Percentiles rank a stretch among this genome's conserved stretches.
Conservation (phyloP, 257 asterid genomes). For the Haberlea rhodopensis region DNA sequence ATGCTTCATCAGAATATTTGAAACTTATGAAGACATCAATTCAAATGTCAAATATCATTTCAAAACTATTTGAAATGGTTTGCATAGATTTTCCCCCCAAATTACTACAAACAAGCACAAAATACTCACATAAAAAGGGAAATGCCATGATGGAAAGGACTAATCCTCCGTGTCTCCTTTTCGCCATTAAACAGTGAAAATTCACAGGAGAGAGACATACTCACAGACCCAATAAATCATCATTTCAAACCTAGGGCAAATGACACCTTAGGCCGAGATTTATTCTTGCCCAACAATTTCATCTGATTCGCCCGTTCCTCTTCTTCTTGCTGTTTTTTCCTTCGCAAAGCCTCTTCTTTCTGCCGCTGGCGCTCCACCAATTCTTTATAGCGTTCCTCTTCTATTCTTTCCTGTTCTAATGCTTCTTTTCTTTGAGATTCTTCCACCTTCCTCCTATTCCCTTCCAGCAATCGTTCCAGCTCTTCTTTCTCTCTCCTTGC, state of each 20-base stretch:
- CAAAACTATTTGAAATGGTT: too few species aligned
- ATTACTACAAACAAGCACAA: conserved; percentile 24
- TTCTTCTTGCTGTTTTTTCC: conserved; percentile 81
- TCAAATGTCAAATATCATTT: too few species aligned
- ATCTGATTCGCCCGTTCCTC: conserved; percentile 92
- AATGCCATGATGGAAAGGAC: neutral
- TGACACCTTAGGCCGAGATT: conserved; percentile 87
- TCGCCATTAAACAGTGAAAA: neutral
- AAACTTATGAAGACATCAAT: too few species aligned
- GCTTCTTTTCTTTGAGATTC: conserved; percentile 91
- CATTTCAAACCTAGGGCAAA: conserved; percentile 77
- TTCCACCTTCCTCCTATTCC: conserved; percentile 69
- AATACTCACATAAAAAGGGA: conserved; percentile 5
- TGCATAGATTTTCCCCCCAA: neutral
- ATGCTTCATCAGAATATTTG: too few species aligned
- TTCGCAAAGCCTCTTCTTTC: conserved; percentile 81
- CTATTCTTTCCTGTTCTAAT: conserved; percentile 62
- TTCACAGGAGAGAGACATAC: neutral
- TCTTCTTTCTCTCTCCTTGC: conserved; percentile 73
- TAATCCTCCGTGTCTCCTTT: neutral
- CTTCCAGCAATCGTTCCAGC: conserved; percentile 74
- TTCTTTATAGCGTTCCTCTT: conserved; percentile 79
- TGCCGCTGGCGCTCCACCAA: conserved; percentile 88
- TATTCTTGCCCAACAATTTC: conserved; percentile 88
- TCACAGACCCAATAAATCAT: conserved; percentile 6